Base-by-base conservation (phyloP, 1,284 basidiomycete species). In the Pisolithus thermaeus region DNA sequence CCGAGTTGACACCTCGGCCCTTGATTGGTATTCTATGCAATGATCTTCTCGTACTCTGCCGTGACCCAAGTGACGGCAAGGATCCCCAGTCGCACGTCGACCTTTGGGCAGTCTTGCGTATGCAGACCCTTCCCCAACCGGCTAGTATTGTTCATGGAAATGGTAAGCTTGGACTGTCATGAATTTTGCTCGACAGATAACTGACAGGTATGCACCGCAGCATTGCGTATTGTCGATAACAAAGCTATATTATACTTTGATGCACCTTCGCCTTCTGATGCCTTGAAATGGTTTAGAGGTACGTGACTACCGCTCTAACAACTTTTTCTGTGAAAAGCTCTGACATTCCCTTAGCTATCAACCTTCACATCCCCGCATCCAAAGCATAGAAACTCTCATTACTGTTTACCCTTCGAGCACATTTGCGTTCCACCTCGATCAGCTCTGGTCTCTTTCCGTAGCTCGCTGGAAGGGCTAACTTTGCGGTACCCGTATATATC, bases 191-290 rank as follows among this genome's bases (percentile, higher is more conserved):
- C 39, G 32, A 35, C 51, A 54, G 36, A 60, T 53, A 16, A 18
- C 38, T 14, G 38, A 18, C 18, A 18, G n/a, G 28, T 23, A 7
- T 25, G 23, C 23, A 36, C 28, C 30, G 3, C 61, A 91, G 90
- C 84, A 50, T 77, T 92, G 47, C 85, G 90, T 40, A 76, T 92
- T 52, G 85, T 90, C 49, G 90, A 92, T 61, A 88, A 90, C 68
- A 90, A 90, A 71, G 92, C 92, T 7, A 92, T 97, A 58, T 75
- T 96, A 51, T 97, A 97, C 70, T 92, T 97, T 62, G 88, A 90
- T 63, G 89, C 88, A 44, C 83, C 86, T 27, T 84, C 87, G 9
- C 81, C 87, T 27, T 87, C 85, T 49, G 87, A 90, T 56, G 90
- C 90, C 28, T 68, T 93, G 61, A 91, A 86, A 59, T 96, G 92